Conservation (phyloP, 2,329 filamentous ascomycete genomes). For the Daldinia sp. region DNA sequence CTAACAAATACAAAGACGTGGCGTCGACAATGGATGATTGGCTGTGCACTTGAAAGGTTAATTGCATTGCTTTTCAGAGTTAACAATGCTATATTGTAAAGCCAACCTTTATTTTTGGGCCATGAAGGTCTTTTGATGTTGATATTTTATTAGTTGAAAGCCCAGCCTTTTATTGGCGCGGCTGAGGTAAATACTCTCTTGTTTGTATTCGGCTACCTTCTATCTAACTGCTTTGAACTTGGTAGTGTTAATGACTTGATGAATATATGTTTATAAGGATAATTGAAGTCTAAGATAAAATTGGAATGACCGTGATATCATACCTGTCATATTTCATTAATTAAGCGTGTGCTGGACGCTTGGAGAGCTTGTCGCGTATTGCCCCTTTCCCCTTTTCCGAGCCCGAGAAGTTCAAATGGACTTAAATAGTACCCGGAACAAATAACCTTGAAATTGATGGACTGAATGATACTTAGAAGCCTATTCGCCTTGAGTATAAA, state of each 20-base stretch:
- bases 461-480: not conserved
- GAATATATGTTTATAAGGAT: not conserved
- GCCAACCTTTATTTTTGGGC: not conserved
- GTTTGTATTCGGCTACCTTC: not conserved
- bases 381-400: not conserved
- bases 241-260: not conserved
- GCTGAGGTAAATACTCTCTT: not conserved
- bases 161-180: not conserved
- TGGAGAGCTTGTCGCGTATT: not conserved
- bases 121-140: not conserved
- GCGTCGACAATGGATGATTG: not conserved
- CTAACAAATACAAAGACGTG: not conserved
- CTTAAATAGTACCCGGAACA: not conserved
- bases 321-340: not conserved
- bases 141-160: not conserved
- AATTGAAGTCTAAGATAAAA: not conserved
- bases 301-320: not conserved
- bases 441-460: not conserved
- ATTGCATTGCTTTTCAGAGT: not conserved
- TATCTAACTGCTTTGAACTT: not conserved
- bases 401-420: not conserved
- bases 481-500: not conserved
- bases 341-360: not conserved
- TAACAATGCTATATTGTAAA: not conserved
- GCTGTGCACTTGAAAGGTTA: not conserved